phyloP scores from a whole-genome alignment of 116 monocot species.

The Zostera marina region DNA sequence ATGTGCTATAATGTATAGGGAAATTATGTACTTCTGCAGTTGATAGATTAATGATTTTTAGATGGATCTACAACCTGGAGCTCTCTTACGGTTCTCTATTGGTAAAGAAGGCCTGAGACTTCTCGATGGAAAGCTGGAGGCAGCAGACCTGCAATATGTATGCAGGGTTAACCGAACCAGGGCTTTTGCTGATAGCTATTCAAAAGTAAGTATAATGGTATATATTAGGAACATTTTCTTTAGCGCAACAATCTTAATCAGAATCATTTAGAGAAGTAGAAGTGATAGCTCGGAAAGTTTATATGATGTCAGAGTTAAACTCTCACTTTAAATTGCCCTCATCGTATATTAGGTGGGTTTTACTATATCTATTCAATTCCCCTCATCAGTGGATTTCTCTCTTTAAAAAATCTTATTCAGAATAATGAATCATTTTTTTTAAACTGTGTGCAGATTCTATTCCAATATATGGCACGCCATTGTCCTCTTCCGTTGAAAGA shows the following conservation, averaged over 20 bases:
- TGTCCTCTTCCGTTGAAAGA: conserved; percentile 62
- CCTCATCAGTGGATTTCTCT: no score
- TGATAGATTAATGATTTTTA: conserved; percentile 12
- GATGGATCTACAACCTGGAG: conserved; percentile 36
- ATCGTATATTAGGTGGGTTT: no score
- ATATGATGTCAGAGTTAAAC: no score
- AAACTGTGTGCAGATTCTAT: conserved; percentile 47
- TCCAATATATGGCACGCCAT: conserved; percentile 76
- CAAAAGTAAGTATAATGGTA: conserved; percentile 35
- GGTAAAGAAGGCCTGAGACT: conserved; percentile 54
- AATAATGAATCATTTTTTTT: background rate
- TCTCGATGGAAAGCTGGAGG: conserved; percentile 60
- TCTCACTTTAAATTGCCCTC: no score
- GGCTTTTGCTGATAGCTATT: conserved; percentile 88
- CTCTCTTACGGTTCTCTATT: conserved; percentile 69
- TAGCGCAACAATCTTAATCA: no score
- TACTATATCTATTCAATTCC: no score
- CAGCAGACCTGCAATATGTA: conserved; percentile 40
- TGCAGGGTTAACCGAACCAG: conserved; percentile 59
- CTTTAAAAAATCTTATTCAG: background rate
- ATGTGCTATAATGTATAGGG: background rate
- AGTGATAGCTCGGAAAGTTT: background rate
- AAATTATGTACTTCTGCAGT: background rate
- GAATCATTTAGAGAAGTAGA: background rate
- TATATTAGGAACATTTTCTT: background rate